Evolutionary conservation across 306 rosid species (phyloP).

Genomic region (Prunus fruticosa): DNA sequence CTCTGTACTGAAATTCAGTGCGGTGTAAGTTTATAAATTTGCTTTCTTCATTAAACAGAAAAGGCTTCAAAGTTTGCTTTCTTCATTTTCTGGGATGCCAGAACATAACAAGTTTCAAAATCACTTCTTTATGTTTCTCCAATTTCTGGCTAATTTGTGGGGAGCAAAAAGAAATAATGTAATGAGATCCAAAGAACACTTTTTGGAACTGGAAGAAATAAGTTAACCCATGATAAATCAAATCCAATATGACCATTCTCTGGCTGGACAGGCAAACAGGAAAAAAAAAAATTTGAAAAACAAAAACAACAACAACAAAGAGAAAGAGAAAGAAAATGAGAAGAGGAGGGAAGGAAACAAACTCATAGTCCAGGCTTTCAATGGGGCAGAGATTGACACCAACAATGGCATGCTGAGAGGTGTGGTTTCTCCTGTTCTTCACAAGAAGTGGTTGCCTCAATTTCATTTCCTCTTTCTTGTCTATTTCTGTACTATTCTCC

Average conservation of each 20-base stretch:
- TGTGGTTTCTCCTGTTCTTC: constrained; percentile 46
- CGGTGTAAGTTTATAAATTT: too few relatives aligned
- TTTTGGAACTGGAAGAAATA: too few relatives aligned
- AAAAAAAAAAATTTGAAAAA: not conserved
- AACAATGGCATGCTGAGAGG: constrained; percentile 70
- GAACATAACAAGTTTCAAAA: not conserved
- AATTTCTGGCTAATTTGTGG: not conserved
- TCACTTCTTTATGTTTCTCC: too few relatives aligned
- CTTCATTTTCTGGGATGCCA: not conserved
- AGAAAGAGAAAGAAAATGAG: not conserved
- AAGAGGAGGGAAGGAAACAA: not conserved
- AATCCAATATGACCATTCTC: too few relatives aligned
- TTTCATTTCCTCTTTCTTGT: not conserved
- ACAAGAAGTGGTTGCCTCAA: constrained; percentile 46
- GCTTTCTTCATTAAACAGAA: too few relatives aligned
- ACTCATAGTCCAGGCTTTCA: constrained; percentile 86
- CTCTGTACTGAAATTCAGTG: too few relatives aligned
- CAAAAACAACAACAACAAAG: not conserved
- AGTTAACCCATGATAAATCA: too few relatives aligned
- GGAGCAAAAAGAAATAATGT: too few relatives aligned
- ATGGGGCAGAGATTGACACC: constrained; percentile 66
- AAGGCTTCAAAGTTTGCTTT: not conserved
- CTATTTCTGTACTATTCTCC: constrained; percentile 9
- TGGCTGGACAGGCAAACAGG: too few relatives aligned
- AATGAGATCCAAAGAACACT: too few relatives aligned